These are phyloP conservation scores for Seiridium unicorne DNA, from an alignment of 2,329 filamentous ascomycete genomes.

Conservation along the genomic window DNA sequence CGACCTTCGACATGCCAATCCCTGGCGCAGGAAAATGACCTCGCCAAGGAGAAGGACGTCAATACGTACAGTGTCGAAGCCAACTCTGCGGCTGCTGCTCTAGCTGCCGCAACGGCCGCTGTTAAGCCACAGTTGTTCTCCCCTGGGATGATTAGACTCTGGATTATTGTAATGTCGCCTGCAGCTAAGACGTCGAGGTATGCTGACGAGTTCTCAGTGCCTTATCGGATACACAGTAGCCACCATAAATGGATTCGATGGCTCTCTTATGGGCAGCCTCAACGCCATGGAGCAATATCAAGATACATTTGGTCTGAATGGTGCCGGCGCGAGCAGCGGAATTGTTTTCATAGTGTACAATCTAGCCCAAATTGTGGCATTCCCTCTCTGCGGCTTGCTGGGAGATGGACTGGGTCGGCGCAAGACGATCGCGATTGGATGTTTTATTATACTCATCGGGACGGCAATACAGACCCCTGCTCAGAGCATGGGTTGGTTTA, in stretches of 20 bases:
- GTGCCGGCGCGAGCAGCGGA: constrained; percentile 41
- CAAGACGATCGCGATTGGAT: constrained; percentile 51
- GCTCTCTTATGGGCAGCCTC: constrained; percentile 24
- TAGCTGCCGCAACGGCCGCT: constrained; percentile 23
- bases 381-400: constrained; percentile 45
- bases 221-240: constrained; percentile 34
- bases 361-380: constrained; percentile 43
- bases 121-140: constrained; percentile 24
- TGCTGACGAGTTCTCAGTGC: not conserved
- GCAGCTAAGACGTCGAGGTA: no score
- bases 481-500: constrained; percentile 45
- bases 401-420: constrained; percentile 50
- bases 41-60: no score
- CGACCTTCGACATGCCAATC: no score
- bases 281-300: constrained; percentile 49
- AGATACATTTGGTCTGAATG: constrained; percentile 39
- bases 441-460: constrained; percentile 45
- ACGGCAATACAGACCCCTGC: constrained; percentile 45
- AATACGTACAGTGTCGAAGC: constrained; percentile 13
- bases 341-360: constrained; percentile 43
- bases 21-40: no score
- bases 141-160: constrained; percentile 26
- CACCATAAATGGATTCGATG: constrained; percentile 55
- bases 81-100: constrained; percentile 26
- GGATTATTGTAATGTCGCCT: constrained; percentile 10